Conservation (phyloP, 257 asterid genomes). For the Plectranthus barbatus region DNA sequence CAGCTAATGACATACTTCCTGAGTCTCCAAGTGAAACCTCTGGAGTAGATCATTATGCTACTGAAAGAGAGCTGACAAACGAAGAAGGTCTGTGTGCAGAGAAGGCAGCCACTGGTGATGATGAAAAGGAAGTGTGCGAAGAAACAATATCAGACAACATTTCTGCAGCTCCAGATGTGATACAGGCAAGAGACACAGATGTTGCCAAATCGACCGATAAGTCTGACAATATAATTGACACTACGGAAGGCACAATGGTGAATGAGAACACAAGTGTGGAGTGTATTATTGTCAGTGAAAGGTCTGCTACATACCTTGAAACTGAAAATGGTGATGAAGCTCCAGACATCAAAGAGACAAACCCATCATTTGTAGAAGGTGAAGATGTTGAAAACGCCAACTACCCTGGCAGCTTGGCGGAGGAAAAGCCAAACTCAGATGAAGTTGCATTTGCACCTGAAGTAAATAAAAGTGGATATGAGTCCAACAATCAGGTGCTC, state of each 20-base stretch:
- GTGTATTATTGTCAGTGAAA: slow-evolving; percentile 14
- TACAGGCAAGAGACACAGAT: slow-evolving; percentile 27
- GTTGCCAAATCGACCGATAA: not conserved
- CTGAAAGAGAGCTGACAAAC: slow-evolving; percentile 22
- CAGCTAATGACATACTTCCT: slow-evolving; percentile 15
- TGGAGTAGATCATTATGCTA: not conserved
- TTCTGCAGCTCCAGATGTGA: slow-evolving; percentile 25
- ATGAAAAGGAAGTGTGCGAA: slow-evolving; percentile 26
- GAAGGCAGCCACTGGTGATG: slow-evolving; percentile 9
- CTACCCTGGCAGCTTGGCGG: not conserved
- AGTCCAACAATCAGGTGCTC: slow-evolving; percentile 10
- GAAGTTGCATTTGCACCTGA: slow-evolving; percentile 11
- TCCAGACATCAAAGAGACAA: slow-evolving; percentile 1
- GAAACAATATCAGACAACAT: slow-evolving; percentile 19
- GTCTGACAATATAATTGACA: not conserved
- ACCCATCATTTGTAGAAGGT: slow-evolving; percentile 4
- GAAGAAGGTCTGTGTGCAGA: slow-evolving; percentile 20
- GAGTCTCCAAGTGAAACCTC: slow-evolving; percentile 12
- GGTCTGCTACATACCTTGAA: slow-evolving; percentile 9
- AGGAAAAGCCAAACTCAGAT: slow-evolving; percentile 7
- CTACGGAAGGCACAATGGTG: not conserved
- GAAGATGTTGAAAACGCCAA: slow-evolving; percentile 16
- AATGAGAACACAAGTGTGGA: slow-evolving; percentile 12
- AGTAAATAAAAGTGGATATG: slow-evolving; percentile 10
- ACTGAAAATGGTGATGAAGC: slow-evolving; percentile 16